Base-by-base conservation (phyloP, 148 eudicot species). In the Persicaria tinctoria region DNA sequence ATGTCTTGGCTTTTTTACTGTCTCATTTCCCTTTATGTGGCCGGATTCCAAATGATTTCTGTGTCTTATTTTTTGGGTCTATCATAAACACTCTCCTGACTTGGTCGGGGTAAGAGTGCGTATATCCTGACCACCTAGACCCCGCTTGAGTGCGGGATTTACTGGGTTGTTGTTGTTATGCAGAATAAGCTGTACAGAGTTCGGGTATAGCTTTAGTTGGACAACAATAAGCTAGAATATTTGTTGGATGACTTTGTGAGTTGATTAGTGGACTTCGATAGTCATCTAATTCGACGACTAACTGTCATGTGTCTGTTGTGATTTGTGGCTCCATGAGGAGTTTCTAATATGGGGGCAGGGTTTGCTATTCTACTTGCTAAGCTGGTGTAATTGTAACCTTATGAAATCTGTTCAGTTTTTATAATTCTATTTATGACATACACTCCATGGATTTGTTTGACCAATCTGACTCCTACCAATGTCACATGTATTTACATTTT, bases 401-500 rank as follows among this genome's bases (percentile, higher is more conserved):
- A 32, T 32, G 41, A 32, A 6, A 3, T 57, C 2, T 57, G n/a
- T 53, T 14, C n/a, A 57, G 63, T 2, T 18, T 57, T 17, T 18
- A 57, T 56, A 17, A 57, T 57, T 20, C 16, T 1, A 27, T 5
- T 9, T 45, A 63, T 4, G 16, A 45, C n/a, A 27, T 27, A 62
- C 32, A 62, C 68, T 23, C 45, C 10, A 11, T 0, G 4, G 13
- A 12, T 66, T 16, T 38, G 63, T 57, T 57, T 20, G 27, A 57
- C 27, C 63, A 17, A 57, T 57, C 17, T 3, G 18, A 23, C 63
- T 57, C 63, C 8, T 57, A 57, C 62, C 74, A 64, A 59, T 72
- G 73, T 68, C 70, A 41, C 59, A 47, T 77, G 41, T 51, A 23
- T 68, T 47, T 45, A 2, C 46, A 38, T 66, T 41, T 66, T 76